Evolutionary conservation across 2,329 filamentous ascomycete species (phyloP).

Genomic region (Paraphaeosphaeria minitans): DNA sequence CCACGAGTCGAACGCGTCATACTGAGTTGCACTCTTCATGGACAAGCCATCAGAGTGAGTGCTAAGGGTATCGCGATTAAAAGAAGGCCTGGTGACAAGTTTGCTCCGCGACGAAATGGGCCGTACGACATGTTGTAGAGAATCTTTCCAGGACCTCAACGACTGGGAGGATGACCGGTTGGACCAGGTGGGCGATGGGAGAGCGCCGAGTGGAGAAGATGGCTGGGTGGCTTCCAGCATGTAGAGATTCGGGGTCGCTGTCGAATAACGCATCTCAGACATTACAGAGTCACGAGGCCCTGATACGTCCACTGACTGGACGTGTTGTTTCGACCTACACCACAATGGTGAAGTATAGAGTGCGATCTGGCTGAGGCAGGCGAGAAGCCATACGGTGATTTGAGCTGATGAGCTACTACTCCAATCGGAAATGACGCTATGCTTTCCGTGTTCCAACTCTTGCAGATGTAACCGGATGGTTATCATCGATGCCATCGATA

Average conservation of each 20-base stretch:
- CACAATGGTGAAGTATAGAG: conserved; percentile 38
- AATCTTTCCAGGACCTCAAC: conserved; percentile 43
- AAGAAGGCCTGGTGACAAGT: conserved; percentile 40
- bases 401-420: conserved; percentile 39
- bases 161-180: conserved; percentile 43
- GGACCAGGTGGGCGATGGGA: conserved; percentile 46
- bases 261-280: conserved; percentile 38
- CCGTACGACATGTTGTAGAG: conserved; percentile 45
- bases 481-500: conserved; percentile 36
- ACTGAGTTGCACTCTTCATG: conserved; percentile 45
- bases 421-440: conserved; percentile 26
- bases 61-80: conserved; percentile 38
- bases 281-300: conserved; percentile 44
- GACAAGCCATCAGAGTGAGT: conserved; percentile 42
- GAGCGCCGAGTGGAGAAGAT: conserved; percentile 33
- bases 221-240: conserved; percentile 30
- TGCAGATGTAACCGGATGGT: conserved; percentile 31
- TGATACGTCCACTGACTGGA: conserved; percentile 27
- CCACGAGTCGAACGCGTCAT: conserved; percentile 74
- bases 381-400: conserved; percentile 41
- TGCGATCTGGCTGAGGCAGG: conserved; percentile 35
- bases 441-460: conserved; percentile 23
- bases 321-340: conserved; percentile 25
- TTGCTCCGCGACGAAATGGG: conserved; percentile 46
- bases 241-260: conserved; percentile 31